A percentile compares a stretch with the other conserved stretches of the same genome.
These are phyloP conservation scores for Scutellaria baicalensis DNA, from an alignment of 257 asterid genomes.

Conservation along the genomic window DNA sequence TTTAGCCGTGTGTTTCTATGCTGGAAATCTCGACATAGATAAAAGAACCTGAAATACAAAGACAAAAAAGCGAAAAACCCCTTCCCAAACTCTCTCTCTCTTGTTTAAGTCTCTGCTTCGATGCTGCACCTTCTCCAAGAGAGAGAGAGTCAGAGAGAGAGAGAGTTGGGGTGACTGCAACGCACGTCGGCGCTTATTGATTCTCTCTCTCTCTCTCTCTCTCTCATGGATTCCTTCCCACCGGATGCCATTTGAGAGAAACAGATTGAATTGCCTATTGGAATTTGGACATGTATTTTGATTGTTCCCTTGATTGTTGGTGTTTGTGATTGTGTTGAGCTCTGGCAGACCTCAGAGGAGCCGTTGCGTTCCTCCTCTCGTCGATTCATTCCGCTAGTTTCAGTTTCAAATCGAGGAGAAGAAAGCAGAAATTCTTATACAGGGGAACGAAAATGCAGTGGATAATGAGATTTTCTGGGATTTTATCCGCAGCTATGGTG, in stretches of 20 bases:
- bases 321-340: conserved; percentile 2
- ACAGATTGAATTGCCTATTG: not conserved
- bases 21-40: not conserved
- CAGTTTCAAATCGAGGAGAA: conserved; percentile 26
- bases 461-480: conserved; percentile 33
- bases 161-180: conserved; percentile 9
- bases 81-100: conserved; percentile 3
- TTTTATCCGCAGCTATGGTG: conserved; percentile 33
- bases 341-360: conserved; percentile 56
- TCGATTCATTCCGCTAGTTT: conserved; percentile 17
- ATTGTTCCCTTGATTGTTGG: not conserved
- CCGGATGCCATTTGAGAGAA: conserved; percentile 25
- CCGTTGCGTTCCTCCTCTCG: conserved; percentile 43
- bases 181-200: conserved; percentile 18
- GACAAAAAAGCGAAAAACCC: conserved; percentile 1
- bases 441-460: conserved; percentile 29
- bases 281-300: not conserved
- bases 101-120: not conserved
- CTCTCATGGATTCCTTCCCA: conserved; percentile 25
- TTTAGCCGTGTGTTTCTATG: not conserved
- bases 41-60: not conserved
- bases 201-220: not conserved
- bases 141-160: not conserved
- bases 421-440: conserved; percentile 18
- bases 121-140: conserved; percentile 26